These are phyloP conservation scores for Elsinoe necatrix DNA, from an alignment of 2,329 filamentous ascomycete genomes.

Conservation along the genomic window DNA sequence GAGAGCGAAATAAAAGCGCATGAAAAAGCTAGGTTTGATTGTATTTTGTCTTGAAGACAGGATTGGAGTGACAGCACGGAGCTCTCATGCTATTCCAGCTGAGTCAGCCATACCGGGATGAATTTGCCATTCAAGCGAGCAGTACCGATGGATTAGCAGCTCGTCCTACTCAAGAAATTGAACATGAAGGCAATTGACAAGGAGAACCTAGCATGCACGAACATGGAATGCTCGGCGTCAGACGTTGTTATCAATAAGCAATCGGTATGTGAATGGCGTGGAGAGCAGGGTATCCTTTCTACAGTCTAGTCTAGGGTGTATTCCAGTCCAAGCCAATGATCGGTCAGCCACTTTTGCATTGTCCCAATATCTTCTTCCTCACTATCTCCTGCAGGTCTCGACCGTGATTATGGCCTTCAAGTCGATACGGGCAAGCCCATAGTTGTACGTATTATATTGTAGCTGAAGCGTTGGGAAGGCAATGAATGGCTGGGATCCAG, in stretches of 20 bases:
- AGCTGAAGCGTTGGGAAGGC: not conserved
- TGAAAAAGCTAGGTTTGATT: no score
- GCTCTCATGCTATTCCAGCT: not conserved
- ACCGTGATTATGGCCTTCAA: not conserved
- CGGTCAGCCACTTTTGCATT: not conserved
- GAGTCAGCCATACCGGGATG: not conserved
- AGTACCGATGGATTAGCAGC: no score
- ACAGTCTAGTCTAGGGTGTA: not conserved
- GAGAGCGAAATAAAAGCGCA: no score
- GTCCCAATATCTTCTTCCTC: not conserved
- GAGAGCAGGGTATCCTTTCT: not conserved
- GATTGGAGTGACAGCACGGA: not conserved
- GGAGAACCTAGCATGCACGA: no score
- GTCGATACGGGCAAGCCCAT: not conserved
- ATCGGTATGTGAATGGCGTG: no score
- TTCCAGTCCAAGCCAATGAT: not conserved
- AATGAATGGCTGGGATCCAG: not conserved
- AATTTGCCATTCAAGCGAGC: not conserved
- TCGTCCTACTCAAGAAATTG: no score
- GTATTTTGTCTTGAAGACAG: no score
- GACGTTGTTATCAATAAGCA: no score
- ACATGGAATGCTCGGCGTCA: no score
- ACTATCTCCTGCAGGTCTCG: not conserved
- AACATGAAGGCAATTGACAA: no score
- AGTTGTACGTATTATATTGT: not conserved